Evolutionary conservation across 257 asterid genomes (phyloP).

Genomic region (Lycium barbarum): DNA sequence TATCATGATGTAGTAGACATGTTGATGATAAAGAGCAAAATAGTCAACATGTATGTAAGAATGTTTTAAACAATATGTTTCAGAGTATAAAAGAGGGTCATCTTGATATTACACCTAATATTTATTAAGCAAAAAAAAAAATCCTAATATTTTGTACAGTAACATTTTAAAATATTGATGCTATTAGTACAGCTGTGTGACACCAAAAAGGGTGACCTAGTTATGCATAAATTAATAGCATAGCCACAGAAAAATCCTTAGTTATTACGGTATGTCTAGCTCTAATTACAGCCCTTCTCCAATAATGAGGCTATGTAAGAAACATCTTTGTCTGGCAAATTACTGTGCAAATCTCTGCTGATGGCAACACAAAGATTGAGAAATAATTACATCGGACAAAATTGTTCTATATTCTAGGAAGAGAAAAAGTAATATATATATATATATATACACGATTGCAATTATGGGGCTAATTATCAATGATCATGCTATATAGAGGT

Average conservation of each 20-base stretch:
- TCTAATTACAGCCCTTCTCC: slow-evolving; percentile 7
- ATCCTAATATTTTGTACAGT: no score
- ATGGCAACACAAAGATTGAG: slow-evolving; percentile 3
- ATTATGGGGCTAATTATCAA: slow-evolving; percentile 32
- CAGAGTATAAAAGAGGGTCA: no score
- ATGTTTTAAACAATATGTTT: neutral
- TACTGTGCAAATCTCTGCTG: neutral
- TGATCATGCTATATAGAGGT: neutral
- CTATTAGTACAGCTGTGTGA: neutral
- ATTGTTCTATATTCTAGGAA: neutral
- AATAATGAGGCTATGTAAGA: slow-evolving; percentile 2
- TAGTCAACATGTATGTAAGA: neutral
- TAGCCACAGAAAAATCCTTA: neutral
- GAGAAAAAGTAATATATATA: no score
- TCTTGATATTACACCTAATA: neutral
- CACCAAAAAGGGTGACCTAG: neutral
- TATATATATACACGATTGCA: neutral
- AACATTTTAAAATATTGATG: neutral
- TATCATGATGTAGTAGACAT: neutral
- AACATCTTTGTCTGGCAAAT: neutral
- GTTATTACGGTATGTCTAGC: neutral
- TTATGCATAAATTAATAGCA: neutral
- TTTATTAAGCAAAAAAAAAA: no score
- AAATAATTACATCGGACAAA: neutral
- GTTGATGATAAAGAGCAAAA: neutral